These are phyloP conservation scores for Perilla frutescens DNA, from an alignment of 257 asterid genomes.

Conservation along the genomic window DNA sequence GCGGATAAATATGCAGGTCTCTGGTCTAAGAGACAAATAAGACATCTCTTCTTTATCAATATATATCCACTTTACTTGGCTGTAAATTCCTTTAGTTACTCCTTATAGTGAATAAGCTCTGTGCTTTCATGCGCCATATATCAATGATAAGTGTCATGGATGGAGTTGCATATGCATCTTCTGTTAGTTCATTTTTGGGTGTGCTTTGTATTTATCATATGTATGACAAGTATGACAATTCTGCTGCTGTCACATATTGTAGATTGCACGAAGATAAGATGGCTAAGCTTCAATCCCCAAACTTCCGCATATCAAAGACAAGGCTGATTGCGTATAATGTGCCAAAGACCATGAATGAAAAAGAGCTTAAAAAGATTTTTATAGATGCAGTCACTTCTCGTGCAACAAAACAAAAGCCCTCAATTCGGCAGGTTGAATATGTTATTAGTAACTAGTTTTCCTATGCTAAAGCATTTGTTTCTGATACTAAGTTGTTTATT, in stretches of 20 bases:
- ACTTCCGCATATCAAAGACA: conserved; percentile 84
- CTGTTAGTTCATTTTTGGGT: too few relatives aligned
- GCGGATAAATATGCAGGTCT: too few relatives aligned
- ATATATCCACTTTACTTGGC: too few relatives aligned
- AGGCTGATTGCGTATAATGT: conserved; percentile 88
- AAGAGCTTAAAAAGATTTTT: conserved; percentile 61
- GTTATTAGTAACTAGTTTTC: conserved; percentile 25
- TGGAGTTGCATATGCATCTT: too few relatives aligned
- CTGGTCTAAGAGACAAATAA: too few relatives aligned
- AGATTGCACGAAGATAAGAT: conserved; percentile 90
- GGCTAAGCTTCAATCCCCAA: conserved; percentile 86
- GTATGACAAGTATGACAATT: not conserved
- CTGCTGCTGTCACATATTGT: conserved; percentile 23
- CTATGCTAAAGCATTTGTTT: not conserved
- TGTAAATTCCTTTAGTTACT: too few relatives aligned
- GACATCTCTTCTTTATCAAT: too few relatives aligned
- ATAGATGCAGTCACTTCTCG: conserved; percentile 82
- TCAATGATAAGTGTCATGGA: too few relatives aligned
- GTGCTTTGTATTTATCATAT: too few relatives aligned
- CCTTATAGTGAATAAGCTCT: too few relatives aligned
- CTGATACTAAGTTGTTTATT: conserved; percentile 6
- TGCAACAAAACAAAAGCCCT: conserved; percentile 91
- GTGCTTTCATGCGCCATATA: too few relatives aligned
- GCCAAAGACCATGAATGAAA: conserved; percentile 82
- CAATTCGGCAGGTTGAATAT: conserved; percentile 77